Percentiles rank a stretch among this genome's conserved stretches.
These are phyloP conservation scores for Trichocladium antarcticum DNA, from an alignment of 495 filamentous ascomycete species.

Conservation along the genomic window DNA sequence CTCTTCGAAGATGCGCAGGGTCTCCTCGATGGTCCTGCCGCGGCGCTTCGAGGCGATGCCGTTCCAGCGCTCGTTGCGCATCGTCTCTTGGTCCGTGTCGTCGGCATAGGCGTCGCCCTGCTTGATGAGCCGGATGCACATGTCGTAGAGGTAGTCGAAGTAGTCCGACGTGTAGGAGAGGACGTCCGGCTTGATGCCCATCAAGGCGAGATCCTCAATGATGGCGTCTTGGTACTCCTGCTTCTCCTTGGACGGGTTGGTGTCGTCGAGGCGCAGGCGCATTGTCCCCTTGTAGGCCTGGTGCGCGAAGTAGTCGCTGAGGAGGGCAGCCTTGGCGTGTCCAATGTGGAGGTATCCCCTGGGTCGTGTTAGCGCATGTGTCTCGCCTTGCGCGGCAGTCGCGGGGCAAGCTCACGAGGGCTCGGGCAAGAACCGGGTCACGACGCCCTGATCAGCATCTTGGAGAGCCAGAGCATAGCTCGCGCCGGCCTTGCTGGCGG, in stretches of 20 bases:
- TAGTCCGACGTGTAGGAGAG: constrained; percentile 78
- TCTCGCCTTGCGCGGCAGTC: not conserved
- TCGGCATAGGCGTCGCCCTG: constrained; percentile 80
- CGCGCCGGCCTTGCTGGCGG: constrained; percentile 68
- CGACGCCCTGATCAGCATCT: constrained; percentile 82
- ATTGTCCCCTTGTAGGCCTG: constrained; percentile 76
- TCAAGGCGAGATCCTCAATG: constrained; percentile 68
- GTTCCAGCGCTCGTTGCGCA: constrained; percentile 66
- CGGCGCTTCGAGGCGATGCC: constrained; percentile 65
- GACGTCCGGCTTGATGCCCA: constrained; percentile 76
- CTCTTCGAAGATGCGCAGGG: constrained; percentile 66
- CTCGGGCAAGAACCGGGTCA: constrained; percentile 91
- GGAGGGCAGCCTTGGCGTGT: constrained; percentile 82
- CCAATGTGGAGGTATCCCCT: constrained; percentile 85
- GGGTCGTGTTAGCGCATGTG: not conserved
- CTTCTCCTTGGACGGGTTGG: constrained; percentile 89
- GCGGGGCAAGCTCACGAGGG: constrained; percentile 54
- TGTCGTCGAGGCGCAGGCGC: constrained; percentile 81
- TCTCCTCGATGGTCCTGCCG: constrained; percentile 69
- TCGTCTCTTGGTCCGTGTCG: constrained; percentile 78
- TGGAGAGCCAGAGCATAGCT: constrained; percentile 85
- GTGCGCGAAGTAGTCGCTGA: constrained; percentile 92
- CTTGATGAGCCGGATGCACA: constrained; percentile 67
- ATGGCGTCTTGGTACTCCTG: constrained; percentile 86
- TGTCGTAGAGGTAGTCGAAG: constrained; percentile 77